Evolutionary conservation across 2,329 filamentous ascomycete genomes (phyloP).

Genomic region (Tolypocladium endophyticum): DNA sequence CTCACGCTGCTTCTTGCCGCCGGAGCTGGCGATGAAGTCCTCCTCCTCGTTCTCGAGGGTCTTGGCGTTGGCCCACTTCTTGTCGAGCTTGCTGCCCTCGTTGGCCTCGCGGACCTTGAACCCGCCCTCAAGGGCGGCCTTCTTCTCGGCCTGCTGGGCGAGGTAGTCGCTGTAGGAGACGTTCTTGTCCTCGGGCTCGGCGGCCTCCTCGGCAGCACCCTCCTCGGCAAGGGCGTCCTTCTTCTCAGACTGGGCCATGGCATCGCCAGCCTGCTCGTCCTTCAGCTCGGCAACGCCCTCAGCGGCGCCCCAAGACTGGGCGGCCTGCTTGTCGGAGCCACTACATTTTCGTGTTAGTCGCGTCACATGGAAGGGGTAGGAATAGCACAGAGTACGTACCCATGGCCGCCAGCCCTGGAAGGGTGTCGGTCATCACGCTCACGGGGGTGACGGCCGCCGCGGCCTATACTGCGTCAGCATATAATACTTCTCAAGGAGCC

Average conservation of each 20-base stretch:
- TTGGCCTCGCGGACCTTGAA: conserved; percentile 80
- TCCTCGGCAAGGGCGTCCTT: conserved; percentile 54
- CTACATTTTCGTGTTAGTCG: conserved; percentile 27
- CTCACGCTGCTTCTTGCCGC: conserved; percentile 73
- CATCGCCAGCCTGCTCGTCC: conserved; percentile 86
- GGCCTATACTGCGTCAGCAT: conserved; percentile 25
- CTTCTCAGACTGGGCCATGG: conserved; percentile 76
- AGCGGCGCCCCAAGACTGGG: conserved; percentile 78
- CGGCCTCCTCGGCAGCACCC: conserved; percentile 32
- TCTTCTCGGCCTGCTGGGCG: conserved; percentile 62
- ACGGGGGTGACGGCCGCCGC: conserved; percentile 41
- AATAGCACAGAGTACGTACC: conserved; percentile 26
- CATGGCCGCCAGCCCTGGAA: conserved; percentile 27
- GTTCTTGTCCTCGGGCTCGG: conserved; percentile 72
- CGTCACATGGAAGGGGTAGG: not conserved
- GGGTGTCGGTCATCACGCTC: conserved; percentile 47
- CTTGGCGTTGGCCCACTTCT: conserved; percentile 90
- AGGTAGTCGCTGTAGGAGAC: conserved; percentile 88
- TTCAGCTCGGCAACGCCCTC: conserved; percentile 77
- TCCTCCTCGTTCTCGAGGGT: conserved; percentile 55
- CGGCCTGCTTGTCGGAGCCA: conserved; percentile 77
- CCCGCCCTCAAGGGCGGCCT: conserved; percentile 52
- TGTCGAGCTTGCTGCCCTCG: conserved; percentile 77
- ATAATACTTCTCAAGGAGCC: not conserved
- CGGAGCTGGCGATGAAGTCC: conserved; percentile 64